Evolutionary conservation across 1,139 yeast genomes (phyloP), one percentile per base, ranked within the genome.

Genomic region (Scheffersomyces insectosa): DNA sequence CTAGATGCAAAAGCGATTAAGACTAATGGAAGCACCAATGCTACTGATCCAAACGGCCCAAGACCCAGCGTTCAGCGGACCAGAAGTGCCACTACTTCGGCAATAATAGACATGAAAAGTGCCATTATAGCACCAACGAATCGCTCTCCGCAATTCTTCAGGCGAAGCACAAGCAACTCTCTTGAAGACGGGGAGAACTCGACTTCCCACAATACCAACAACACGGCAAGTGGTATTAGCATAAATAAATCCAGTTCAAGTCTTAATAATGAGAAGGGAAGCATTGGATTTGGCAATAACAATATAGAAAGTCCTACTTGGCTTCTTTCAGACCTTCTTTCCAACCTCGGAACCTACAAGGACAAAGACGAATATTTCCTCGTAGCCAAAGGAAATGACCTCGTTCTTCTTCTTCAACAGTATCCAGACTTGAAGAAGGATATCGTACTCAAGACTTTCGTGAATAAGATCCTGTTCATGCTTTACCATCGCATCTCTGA

Each of bases 391-490:
- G 82, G 91, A 2, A 87, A 88, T 56, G 84, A 77, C 36, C 66
- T 89, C 34, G 83, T 85, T 0, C 57, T 65, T 2, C 55, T 88
- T 12, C 65, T 89, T n/a, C 74, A 70, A 34, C 66, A 75, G 28
- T 71, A 85, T 52, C 89, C 95, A 0, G 70, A 72, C 16, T 68
- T 90, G 36, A 80, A 83, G 55, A 70, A 78, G 39, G 95, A 89
- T 45, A 67, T 89, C 28, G 82, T 80, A 2, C 63, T 88, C 41
- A 72, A 81, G 25, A 80, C 83, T 4, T 79, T 88, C 40, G 72
- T 88, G 35, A 72, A 71, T 45, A 74, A 82, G 38, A 72, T 90
- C 15, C 85, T 82, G 52, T 75, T 77, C 34, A 72, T 89, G 63
- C 65, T 90, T 16, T 68, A 80, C 37, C 82, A 80, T 54, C 67